phyloP scores from a whole-genome alignment of 192 early-diverging fungal genomes.

The Powellomyces hirtus region DNA sequence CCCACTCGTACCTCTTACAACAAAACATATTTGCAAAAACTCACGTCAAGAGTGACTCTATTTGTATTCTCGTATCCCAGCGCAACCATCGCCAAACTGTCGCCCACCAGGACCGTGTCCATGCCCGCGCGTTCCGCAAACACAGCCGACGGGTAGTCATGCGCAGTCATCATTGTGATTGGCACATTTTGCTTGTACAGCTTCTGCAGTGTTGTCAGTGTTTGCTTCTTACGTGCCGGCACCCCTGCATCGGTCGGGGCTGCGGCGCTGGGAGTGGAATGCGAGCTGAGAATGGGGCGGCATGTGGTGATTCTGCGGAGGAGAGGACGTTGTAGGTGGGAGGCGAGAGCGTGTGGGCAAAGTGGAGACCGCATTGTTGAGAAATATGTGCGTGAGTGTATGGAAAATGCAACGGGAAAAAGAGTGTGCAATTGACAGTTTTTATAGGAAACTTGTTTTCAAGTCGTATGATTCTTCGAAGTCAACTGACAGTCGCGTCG shows the following conservation, averaged over 20 bases:
- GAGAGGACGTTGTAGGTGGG: no score
- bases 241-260: background rate
- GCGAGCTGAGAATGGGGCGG: no score
- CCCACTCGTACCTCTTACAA: background rate
- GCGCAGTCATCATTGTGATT: slow-evolving; percentile 93
- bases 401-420: no score
- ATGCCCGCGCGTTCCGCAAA: slow-evolving; percentile 79
- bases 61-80: slow-evolving; percentile 86
- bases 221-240: slow-evolving; percentile 69
- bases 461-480: no score
- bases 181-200: slow-evolving; percentile 71
- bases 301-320: no score
- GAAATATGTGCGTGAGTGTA: no score
- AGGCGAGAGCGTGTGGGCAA: no score
- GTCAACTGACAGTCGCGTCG: no score
- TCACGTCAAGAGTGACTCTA: slow-evolving; percentile 80
- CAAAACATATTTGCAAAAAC: slow-evolving; percentile 22
- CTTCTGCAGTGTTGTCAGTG: slow-evolving; percentile 74
- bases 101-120: slow-evolving; percentile 91
- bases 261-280: background rate
- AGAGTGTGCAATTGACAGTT: no score
- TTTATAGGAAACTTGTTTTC: no score
- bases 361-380: no score
- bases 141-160: slow-evolving; percentile 90
- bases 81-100: slow-evolving; percentile 96